Base-by-base conservation (phyloP, 129 eudicot genomes). In the Solidago caesia region DNA sequence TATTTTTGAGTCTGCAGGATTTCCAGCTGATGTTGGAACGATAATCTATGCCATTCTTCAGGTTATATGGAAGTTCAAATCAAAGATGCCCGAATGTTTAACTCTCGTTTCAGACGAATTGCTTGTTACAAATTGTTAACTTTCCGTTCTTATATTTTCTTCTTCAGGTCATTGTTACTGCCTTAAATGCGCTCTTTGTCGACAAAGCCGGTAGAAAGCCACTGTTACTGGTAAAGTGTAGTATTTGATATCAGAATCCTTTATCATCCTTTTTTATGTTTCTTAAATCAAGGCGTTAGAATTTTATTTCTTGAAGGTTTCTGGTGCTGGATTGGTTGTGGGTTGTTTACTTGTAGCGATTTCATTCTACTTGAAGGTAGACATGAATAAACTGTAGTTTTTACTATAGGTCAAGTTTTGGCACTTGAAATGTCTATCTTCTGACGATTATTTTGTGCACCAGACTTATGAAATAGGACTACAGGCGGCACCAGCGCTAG, bases 191-290 rank as follows among this genome's bases (percentile, higher is more conserved):
- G 60, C 60, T 83, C 53, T 82, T 90, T 56, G 87, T 93, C 4
- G 98, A 93, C 84, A 93, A 81, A 82, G 90, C 92, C n/a, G 98
- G 98, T 80, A 85, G 97, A 79, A 93, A 90, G 81, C 98, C 98
- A 63, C 87, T 90, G 61, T 59, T 93, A 77, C 80, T 93, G 92
- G 98, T 93, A 88, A 66, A 74, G 2, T 47, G 29, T 43, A 77
- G 51, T 4, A 71, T 64, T 49, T 4, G 39, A 29, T 75, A 41
- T 48, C 12, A 60, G 44, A 64, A 27, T 44, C 64, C n/a, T 4
- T 43, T 68, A 45, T 56, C n/a, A 8, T 64, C 61, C 39, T 33
- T 9, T 69, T 53, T 56, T 25, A 11, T 29, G 46, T 45, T 74
- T 61, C 9, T 29, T 77, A 7, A 69, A 12, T 48, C 39, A 41